Evolutionary conservation across 2,329 filamentous ascomycete genomes (phyloP).

Genomic region (Myotisia sp.): DNA sequence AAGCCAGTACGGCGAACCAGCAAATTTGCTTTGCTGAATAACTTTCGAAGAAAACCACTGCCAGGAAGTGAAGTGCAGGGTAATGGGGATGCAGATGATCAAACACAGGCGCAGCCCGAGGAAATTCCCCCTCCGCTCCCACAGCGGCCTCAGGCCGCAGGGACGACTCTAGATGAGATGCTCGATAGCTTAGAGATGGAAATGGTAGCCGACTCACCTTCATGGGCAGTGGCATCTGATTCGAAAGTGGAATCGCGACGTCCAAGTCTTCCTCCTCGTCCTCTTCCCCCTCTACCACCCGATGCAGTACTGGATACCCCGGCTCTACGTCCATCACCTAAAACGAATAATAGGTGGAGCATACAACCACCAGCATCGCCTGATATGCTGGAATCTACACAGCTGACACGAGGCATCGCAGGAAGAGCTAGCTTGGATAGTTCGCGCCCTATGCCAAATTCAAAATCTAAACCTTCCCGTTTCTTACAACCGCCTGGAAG

Average conservation of each 20-base stretch:
- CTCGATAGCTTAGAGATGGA: background rate
- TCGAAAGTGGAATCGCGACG: background rate
- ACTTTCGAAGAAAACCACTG: constrained; percentile 28
- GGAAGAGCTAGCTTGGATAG: constrained; percentile 7
- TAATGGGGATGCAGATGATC: background rate
- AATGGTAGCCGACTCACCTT: too few relatives aligned
- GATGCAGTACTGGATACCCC: constrained; percentile 2
- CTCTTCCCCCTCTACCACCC: constrained; percentile 1
- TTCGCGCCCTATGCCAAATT: constrained; percentile 1
- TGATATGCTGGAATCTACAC: constrained; percentile 1
- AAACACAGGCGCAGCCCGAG: background rate
- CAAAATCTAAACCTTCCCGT: constrained; percentile 1
- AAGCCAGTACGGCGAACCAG: constrained; percentile 3
- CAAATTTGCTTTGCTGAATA: constrained; percentile 19
- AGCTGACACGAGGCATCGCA: background rate
- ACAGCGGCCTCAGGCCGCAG: constrained; percentile 1
- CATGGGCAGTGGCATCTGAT: too few relatives aligned
- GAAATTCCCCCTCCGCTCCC: constrained; percentile 2
- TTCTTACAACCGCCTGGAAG: constrained; percentile 3
- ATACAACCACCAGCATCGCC: constrained; percentile 1
- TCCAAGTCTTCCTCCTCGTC: constrained; percentile 5
- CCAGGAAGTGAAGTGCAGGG: constrained; percentile 11
- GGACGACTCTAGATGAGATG: background rate
- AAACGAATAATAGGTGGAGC: too few relatives aligned
- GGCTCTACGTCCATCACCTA: too few relatives aligned